Percentiles rank a stretch among this genome's conserved stretches.
Evolutionary conservation across 495 filamentous ascomycete genomes (phyloP).

Genomic region (Hyaloscypha finlandica): DNA sequence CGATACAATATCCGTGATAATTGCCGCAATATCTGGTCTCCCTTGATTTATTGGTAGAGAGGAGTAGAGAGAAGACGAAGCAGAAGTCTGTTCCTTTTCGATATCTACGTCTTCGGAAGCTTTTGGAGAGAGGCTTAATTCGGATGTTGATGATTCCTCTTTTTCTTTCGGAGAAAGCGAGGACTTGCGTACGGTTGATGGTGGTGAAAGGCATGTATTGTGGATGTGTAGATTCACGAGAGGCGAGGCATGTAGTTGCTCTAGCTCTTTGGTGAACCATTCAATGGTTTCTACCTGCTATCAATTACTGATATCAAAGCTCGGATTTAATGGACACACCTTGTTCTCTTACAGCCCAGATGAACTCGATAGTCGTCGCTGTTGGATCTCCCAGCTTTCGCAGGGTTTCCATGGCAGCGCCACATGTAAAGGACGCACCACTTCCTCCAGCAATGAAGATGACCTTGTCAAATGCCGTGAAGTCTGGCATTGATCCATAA

Average conservation of each 20-base stretch:
- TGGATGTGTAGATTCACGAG: constrained; percentile 50
- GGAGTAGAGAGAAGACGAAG: background rate
- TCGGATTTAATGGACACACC: constrained; percentile 38
- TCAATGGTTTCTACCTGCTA: constrained; percentile 41
- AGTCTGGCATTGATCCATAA: constrained; percentile 58
- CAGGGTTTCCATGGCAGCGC: constrained; percentile 50
- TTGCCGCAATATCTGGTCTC: constrained; percentile 42
- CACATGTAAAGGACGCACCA: constrained; percentile 58
- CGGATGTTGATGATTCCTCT: background rate
- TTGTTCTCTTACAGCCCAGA: constrained; percentile 52
- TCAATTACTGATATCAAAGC: constrained; percentile 18
- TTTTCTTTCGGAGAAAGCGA: background rate
- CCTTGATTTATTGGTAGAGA: constrained; percentile 27
- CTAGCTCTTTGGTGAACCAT: constrained; percentile 54
- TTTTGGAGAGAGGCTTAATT: constrained; percentile 30
- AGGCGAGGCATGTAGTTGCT: constrained; percentile 44
- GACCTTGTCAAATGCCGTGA: constrained; percentile 55
- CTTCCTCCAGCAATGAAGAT: constrained; percentile 61
- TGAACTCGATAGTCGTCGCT: constrained; percentile 48
- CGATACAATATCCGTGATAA: constrained; percentile 45
- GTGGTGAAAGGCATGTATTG: constrained; percentile 36
- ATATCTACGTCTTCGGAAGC: constrained; percentile 29
- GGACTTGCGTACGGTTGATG: constrained; percentile 7
- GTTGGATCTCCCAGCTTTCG: constrained; percentile 43
- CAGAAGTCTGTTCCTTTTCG: constrained; percentile 22